Conservation (phyloP, 2,329 filamentous ascomycete species). For the Simplicillium sp. region DNA sequence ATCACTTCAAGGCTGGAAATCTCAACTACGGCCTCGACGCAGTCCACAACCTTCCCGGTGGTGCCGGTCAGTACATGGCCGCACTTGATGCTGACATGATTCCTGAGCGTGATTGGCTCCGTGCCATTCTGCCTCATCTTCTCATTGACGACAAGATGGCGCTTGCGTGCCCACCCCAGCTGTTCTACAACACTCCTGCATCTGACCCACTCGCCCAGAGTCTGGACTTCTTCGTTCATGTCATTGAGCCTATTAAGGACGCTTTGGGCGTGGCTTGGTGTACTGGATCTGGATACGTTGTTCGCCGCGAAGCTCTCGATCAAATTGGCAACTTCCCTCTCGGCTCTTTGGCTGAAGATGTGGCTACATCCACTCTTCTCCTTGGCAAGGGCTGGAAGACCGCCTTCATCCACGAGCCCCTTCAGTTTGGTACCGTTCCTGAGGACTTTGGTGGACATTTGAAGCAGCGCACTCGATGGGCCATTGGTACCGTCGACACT, state of each 20-base stretch:
- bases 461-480: constrained; percentile 49
- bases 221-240: constrained; percentile 48
- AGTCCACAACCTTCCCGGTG: constrained; percentile 39
- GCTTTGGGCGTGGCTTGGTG: constrained; percentile 50
- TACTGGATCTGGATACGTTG: constrained; percentile 53
- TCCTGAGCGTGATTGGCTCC: constrained; percentile 50
- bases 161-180: constrained; percentile 50
- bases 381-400: constrained; percentile 54
- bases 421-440: constrained; percentile 51
- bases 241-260: constrained; percentile 40
- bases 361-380: constrained; percentile 48
- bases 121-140: constrained; percentile 49
- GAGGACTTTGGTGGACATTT: constrained; percentile 45
- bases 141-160: constrained; percentile 47
- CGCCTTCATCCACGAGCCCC: constrained; percentile 47
- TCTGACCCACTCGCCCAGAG: constrained; percentile 50
- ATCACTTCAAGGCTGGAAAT: constrained; percentile 57
- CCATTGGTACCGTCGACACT: constrained; percentile 47
- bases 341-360: constrained; percentile 51
- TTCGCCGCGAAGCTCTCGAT: constrained; percentile 48
- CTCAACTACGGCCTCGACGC: constrained; percentile 50
- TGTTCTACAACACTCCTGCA: constrained; percentile 53
- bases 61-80: constrained; percentile 49
- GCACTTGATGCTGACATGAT: constrained; percentile 62
- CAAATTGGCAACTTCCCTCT: constrained; percentile 53